These are phyloP conservation scores for Cladosporium sp. DNA, from an alignment of 2,329 filamentous ascomycete species.

Conservation along the genomic window DNA sequence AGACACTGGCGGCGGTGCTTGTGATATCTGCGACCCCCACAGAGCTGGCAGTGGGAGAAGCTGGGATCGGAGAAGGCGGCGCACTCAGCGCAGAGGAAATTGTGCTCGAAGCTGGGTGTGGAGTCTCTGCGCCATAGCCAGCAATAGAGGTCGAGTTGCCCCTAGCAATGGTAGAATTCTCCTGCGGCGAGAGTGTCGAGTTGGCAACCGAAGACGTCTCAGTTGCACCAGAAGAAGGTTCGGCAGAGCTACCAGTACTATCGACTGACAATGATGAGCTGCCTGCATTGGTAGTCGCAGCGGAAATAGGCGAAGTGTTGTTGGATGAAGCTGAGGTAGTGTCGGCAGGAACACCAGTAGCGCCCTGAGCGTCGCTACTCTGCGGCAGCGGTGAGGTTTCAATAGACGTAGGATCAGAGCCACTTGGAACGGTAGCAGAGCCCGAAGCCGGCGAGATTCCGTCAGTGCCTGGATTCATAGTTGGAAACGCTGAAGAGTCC, in stretches of 20 bases:
- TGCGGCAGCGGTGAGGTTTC: neutral
- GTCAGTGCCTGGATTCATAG: constrained; percentile 1
- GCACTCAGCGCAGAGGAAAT: neutral
- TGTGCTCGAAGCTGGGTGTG: neutral
- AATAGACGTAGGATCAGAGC: neutral
- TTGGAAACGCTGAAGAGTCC: constrained; percentile 9
- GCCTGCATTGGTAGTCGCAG: neutral
- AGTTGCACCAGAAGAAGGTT: neutral
- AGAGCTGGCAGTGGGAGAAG: neutral
- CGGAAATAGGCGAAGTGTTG: neutral
- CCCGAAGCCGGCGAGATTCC: constrained; percentile 8
- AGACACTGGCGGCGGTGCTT: neutral
- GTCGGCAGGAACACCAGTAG: neutral
- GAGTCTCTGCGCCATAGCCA: neutral
- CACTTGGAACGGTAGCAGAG: neutral
- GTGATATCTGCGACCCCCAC: neutral
- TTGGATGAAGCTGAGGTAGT: neutral
- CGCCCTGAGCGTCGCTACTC: neutral
- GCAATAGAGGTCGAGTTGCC: neutral
- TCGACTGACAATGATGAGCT: neutral
- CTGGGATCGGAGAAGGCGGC: neutral
- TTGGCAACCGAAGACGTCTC: neutral
- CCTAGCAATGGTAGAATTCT: neutral
- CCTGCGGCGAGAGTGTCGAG: neutral
- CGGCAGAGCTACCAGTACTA: neutral